Evolutionary conservation across 208 protist species (phyloP).

Genomic region (Strigomonas culicis): DNA sequence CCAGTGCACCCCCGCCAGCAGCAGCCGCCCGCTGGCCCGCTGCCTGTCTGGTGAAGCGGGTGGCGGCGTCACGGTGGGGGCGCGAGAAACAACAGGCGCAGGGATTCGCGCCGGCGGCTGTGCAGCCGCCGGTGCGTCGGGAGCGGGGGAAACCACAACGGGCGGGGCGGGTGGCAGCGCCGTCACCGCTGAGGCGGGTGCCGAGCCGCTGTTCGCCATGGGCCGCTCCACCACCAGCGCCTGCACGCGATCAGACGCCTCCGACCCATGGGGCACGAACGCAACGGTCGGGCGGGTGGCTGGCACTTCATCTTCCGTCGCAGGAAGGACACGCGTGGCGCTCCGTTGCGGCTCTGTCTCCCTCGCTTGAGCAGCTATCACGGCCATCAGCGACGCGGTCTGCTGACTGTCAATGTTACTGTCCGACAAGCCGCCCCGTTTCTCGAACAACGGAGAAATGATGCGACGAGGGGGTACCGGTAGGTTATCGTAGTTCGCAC

Average conservation of each 20-base stretch:
- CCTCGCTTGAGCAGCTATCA: no score
- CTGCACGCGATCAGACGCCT: not conserved
- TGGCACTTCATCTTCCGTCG: no score
- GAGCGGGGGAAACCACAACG: not conserved
- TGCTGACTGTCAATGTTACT: not conserved
- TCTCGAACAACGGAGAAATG: conserved; percentile 5
- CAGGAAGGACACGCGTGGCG: no score
- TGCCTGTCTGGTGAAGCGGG: no score
- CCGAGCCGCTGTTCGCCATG: not conserved
- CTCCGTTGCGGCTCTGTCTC: no score
- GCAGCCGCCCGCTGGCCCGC: no score
- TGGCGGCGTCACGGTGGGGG: no score
- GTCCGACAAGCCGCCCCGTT: not conserved
- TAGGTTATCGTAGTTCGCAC: not conserved
- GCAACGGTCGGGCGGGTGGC: no score
- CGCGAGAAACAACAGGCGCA: not conserved
- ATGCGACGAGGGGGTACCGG: not conserved
- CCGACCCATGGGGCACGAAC: not conserved
- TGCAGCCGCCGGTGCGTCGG: not conserved
- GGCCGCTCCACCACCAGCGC: not conserved
- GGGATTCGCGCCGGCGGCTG: not conserved
- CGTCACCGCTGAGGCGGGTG: no score
- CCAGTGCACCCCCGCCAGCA: no score
- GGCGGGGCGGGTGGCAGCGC: no score
- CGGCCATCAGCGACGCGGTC: no score